A percentile compares a stretch with the other conserved stretches of the same genome.
Conservation (phyloP, 1,284 basidiomycete genomes). For the Melampsora occidentalis region DNA sequence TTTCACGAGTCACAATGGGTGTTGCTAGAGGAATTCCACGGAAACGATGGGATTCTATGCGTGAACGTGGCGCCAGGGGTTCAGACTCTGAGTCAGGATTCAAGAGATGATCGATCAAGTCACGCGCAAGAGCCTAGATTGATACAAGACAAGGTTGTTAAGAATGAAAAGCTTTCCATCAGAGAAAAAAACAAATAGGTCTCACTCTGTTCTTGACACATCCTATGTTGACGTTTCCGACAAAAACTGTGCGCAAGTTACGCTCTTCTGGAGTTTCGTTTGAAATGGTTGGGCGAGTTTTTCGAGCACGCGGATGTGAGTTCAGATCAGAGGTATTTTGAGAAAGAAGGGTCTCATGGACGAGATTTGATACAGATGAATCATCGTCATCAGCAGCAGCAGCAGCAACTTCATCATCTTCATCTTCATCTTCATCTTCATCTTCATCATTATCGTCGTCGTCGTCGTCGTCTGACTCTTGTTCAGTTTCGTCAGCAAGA, state of each 20-base stretch:
- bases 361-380: neutral
- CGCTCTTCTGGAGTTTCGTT: constrained; percentile 26
- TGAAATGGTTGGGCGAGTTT: neutral
- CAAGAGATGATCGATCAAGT: constrained; percentile 30
- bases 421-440: too few relatives aligned
- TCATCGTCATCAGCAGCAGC: neutral
- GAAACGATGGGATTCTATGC: constrained; percentile 32
- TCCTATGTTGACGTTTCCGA: constrained; percentile 37
- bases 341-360: constrained; percentile 8
- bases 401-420: too few relatives aligned
- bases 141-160: neutral
- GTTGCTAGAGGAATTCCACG: constrained; percentile 38
- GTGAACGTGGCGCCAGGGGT: neutral
- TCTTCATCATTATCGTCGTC: neutral
- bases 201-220: constrained; percentile 30
- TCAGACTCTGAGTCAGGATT: constrained; percentile 14
- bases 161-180: neutral
- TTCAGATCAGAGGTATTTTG: neutral
- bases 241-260: constrained; percentile 28
- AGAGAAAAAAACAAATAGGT: neutral
- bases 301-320: neutral
- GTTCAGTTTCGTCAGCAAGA: neutral
- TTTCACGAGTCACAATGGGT: constrained; percentile 13
- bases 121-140: constrained; percentile 16
- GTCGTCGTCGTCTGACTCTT: neutral